Evolutionary conservation across 768 basidiomycete species (phyloP), one percentile per base, ranked within the genome.

Genomic region (Lyophyllum atratum): DNA sequence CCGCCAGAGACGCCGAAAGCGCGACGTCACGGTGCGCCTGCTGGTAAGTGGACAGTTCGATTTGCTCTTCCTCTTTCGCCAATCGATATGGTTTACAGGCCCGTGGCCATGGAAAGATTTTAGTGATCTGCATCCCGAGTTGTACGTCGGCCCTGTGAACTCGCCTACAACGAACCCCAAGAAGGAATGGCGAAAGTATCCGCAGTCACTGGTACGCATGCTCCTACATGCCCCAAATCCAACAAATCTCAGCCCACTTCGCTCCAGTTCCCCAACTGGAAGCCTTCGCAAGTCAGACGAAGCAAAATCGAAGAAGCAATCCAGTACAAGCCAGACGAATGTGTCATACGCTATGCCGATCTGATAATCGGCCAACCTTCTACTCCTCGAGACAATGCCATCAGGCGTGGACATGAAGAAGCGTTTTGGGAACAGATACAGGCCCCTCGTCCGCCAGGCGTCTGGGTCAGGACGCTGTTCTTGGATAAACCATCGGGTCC

Each of bases 221-320:
- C n/a, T n/a, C n/a, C n/a, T n/a, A n/a, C n/a, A n/a, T n/a, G n/a
- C n/a, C n/a, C n/a, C n/a, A n/a, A n/a, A n/a, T n/a, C n/a, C n/a
- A n/a, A n/a, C n/a, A n/a, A n/a, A n/a, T n/a, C n/a, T n/a, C n/a
- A n/a, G n/a, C n/a, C n/a, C n/a, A n/a, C n/a, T n/a, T n/a, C n/a
- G n/a, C n/a, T n/a, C n/a, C n/a, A n/a, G 15, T 85, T 80, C 56
- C 80, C 80, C 11, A 85, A 84, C 57, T 85, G 85, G 85, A 83
- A 80, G 0, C 64, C 64, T 8, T 66, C 65, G 14, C 84, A 85
- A 59, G 75, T 77, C 53, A 61, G 61, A 49, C 72, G 72, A 37
- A 77, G 76, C 50, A 66, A 72, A 11, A 73, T 80, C 22, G 56
- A 62, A 17, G 68, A 62, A 9, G 59, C 72, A 26, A 60, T 77